A percentile compares a stretch with the other conserved stretches of the same genome.
These are phyloP conservation scores for Fusarium equiseti DNA, from an alignment of 2,329 filamentous ascomycete species.

Conservation along the genomic window DNA sequence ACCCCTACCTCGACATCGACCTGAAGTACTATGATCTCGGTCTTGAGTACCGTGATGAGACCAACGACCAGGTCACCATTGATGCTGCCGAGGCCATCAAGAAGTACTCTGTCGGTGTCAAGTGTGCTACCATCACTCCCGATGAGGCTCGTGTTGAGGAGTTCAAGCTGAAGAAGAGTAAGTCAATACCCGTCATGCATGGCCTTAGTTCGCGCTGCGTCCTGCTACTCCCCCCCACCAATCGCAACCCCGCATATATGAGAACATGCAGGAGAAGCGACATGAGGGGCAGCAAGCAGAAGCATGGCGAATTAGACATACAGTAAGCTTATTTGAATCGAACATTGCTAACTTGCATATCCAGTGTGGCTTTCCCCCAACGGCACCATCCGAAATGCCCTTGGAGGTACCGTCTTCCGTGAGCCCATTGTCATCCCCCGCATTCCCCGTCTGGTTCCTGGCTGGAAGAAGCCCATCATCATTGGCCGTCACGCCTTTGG, in stretches of 20 bases:
- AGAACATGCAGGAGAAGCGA: conserved; percentile 25
- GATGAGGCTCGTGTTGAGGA: conserved; percentile 97
- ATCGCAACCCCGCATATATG: conserved; percentile 45
- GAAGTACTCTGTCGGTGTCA: conserved; percentile 98
- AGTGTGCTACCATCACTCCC: conserved; percentile 98
- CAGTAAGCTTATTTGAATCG: conserved; percentile 14
- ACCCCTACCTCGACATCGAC: conserved; percentile 95
- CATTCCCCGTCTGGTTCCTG: conserved; percentile 92
- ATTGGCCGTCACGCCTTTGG: conserved; percentile 98
- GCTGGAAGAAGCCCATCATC: conserved; percentile 99
- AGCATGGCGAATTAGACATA: conserved; percentile 31
- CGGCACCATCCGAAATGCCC: conserved; percentile 81
- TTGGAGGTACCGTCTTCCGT: conserved; percentile 97
- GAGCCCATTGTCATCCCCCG: conserved; percentile 97
- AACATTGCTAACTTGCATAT: conserved; percentile 38
- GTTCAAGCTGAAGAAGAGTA: conserved; percentile 98
- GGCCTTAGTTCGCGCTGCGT: conserved; percentile 25
- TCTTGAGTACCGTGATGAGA: conserved; percentile 94
- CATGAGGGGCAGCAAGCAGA: conserved; percentile 23
- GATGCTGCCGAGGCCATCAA: conserved; percentile 98
- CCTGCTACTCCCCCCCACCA: conserved; percentile 36
- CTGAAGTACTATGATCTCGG: conserved; percentile 98
- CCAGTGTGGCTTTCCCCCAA: conserved; percentile 98
- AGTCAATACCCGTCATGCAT: conserved; percentile 51
- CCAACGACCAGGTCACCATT: conserved; percentile 93